Conservation (phyloP, 2,329 filamentous ascomycete species). For the Colletotrichum spaethianum region DNA sequence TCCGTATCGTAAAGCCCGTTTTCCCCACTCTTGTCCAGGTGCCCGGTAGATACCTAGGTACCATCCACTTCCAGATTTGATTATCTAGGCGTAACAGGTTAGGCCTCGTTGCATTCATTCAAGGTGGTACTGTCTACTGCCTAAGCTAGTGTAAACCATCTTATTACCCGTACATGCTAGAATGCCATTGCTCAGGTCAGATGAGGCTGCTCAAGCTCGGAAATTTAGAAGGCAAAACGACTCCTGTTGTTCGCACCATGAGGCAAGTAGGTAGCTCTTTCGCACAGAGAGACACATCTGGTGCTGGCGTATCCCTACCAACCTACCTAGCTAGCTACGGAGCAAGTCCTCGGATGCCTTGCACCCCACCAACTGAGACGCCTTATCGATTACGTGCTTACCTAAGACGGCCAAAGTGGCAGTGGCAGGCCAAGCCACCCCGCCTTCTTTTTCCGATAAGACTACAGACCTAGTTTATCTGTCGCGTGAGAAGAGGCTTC, state of each 20-base stretch:
- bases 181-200: background rate
- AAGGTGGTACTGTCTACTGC: background rate
- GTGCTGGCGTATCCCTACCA: no score
- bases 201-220: background rate
- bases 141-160: background rate
- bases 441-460: background rate
- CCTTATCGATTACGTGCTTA: constrained; percentile 14
- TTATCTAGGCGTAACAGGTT: background rate
- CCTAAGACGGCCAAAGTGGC: background rate
- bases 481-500: constrained; percentile 2
- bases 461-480: background rate
- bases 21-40: background rate
- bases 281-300: no score
- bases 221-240: background rate
- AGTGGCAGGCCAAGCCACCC: constrained; percentile 1
- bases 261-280: no score
- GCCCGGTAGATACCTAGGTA: background rate
- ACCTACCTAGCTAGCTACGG: background rate
- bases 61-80: background rate
- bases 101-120: background rate
- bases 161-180: background rate
- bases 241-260: background rate
- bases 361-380: background rate
- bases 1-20: background rate
- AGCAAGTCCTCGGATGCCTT: background rate